Evolutionary conservation across 768 basidiomycete genomes (phyloP), one percentile per base, ranked within the genome.

Genomic region (Rhodosporidiobolus sp.): DNA sequence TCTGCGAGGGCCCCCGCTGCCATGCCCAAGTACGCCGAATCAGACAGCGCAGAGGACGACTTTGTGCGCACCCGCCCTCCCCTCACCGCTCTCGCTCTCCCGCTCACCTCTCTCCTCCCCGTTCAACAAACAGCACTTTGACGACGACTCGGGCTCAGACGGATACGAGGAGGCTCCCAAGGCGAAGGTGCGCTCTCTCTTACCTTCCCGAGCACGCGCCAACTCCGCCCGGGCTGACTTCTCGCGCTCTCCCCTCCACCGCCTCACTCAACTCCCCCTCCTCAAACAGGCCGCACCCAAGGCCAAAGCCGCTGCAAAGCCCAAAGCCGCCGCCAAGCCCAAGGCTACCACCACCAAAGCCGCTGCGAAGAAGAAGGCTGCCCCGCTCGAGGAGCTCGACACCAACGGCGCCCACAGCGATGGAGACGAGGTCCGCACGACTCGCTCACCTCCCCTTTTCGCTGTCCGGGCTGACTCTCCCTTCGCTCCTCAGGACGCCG

Each of bases 311-410:
- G 68, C 75, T 3, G 55, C 77, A n/a, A 75, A 77, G 52, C 61
- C 75, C 20, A 76, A 72, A 52, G 46, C 65, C 20, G 64, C 69
- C 16, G 50, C 67, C 19, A 91, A 89, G 87, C 89, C 90, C 84
- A 89, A 88, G 67, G 73, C 74, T 22, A 67, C 74, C 73, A 84
- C 86, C 14, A 83, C 90, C 75, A 87, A 83, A 26, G 86, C 89
- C 58, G 87, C 88, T 32, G 87, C 45, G 84, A 84, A 66, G 83
- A 83, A 77, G 80, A 77, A 55, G 63, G 54, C 57, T 46, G 45
- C 64, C 3, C 54, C 57, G 35, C 67, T 75, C 30, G 67, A 62
- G 43, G 74, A 75, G 50, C 20, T 52, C 20, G 67, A 69, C 64
- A 20, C 48, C 55, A 75, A 75, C 46, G 66, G 52, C 46, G 62